Base-by-base conservation (phyloP, 2,329 filamentous ascomycete genomes). In the Aspergillus floridensis region DNA sequence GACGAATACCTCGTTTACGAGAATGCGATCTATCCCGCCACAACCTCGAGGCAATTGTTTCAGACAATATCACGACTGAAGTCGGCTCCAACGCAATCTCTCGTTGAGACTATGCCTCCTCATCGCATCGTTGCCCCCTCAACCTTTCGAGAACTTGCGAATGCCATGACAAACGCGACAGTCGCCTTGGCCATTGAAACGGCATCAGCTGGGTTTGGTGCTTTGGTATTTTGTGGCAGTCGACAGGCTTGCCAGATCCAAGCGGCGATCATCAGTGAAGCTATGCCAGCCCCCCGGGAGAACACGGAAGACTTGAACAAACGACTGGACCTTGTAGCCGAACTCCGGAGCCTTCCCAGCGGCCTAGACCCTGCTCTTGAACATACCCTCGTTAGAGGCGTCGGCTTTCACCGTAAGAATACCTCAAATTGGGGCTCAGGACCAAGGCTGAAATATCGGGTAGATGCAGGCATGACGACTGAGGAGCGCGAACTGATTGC, bases 401-500 rank as follows among this genome's bases (percentile, higher is more conserved):
- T 91, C 58, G 90, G 86, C 14, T 92, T 92, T 72, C 90, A 93
- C 72, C 87, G 86, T 87, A 69, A 74, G 84, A 76, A 47, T n/a
- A 50, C 29, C 11, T 31, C 7, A 12, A 12, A 14, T n/a, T 41
- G 16, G 22, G 46, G 38, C 14, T 21, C 14, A 35, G 26, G 12
- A 41, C 12, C 35, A 44, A n/a, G 19, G 46, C 22, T 51, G 61
- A 65, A 69, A 55, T 80, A 78, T 59, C 70, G 65, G 2, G 16
- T 50, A 77, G 76, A 70, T 66, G 76, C 76, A 29, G 76, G 75
- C 16, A 80, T 93, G 66, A 92, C 89, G 0, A 86, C 83, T 0
- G 90, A 93, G 74, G 90, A 93, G 71, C 82, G 89, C 52, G 88
- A 91, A 52, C 76, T 92, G 7, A 82, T 92, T 56, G 86, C 89